Percentiles rank a stretch among this genome's conserved stretches.
Conservation (phyloP, 208 protist species). For the Naegleria gruberi region DNA sequence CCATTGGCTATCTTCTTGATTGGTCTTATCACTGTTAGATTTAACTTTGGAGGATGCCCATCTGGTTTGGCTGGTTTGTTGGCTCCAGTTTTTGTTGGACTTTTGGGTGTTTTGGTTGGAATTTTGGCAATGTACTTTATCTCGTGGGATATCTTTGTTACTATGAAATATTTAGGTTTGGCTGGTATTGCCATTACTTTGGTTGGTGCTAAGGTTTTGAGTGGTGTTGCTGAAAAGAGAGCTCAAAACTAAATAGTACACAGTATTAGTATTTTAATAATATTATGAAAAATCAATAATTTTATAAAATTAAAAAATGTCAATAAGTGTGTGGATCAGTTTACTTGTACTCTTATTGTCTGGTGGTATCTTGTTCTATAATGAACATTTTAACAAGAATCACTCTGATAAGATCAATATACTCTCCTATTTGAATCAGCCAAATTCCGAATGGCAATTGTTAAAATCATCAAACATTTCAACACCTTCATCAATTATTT, state of each 20-base stretch:
- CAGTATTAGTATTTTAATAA: no score
- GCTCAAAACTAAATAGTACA: background rate
- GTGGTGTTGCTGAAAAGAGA: conserved; percentile 5
- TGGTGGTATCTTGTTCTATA: no score
- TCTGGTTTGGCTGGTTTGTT: background rate
- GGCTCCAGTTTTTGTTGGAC: background rate
- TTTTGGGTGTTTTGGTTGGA: background rate
- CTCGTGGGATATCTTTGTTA: background rate
- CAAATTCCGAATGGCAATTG: background rate
- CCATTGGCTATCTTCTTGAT: background rate
- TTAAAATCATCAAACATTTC: background rate
- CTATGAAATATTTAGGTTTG: background rate
- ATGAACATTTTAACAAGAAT: no score
- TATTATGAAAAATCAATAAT: no score
- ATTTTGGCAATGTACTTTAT: background rate
- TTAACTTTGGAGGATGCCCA: background rate
- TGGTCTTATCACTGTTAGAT: background rate
- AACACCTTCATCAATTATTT: background rate
- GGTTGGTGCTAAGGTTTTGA: background rate
- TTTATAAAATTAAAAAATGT: no score
- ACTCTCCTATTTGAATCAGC: background rate
- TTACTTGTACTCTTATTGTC: no score
- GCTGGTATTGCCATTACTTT: background rate
- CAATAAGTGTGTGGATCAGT: no score
- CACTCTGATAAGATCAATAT: background rate